Base-by-base conservation (phyloP, 495 filamentous ascomycete species). In the Entonaema liquescens region DNA sequence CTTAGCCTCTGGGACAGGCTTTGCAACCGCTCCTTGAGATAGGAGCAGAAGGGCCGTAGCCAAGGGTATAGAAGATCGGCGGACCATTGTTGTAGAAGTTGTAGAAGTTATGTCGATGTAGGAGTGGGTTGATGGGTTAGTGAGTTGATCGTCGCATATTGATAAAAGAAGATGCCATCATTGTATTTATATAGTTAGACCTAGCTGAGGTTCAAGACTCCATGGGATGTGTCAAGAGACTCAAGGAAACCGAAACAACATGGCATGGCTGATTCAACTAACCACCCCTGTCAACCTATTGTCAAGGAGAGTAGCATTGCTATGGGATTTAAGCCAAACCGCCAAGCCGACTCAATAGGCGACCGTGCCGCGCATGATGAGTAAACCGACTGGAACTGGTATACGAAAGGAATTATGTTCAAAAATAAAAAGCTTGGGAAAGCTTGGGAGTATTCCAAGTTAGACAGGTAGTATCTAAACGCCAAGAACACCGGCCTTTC, bases 361-460 rank as follows among this genome's bases (percentile, higher is more conserved):
- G 23, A 47, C 17, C 5, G 42, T 47, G 42, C 42, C 42, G 42
- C 42, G 19, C 42, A 47, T 47, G 42, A 47, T 23, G 42, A 47
- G 23, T 3, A 23, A 3, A 47, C 42, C 8, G 19, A 47, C 42
- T 47, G 42, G 42, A 47, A 23, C 8, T 9, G 21, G 42, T 11
- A 47, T 47, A 47, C 42, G 42, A 21, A 47, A 47, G 42, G 42
- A 47, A 47, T 47, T 47, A 47, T 23, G 42, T 47, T 23, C 42
- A 21, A 23, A 23, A 47, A 47, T 21, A 47, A 47, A 47, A 47
- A 12, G 2, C 19, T 19, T 8, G 11, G 12, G 21, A 47, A 47
- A 12, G 2, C 19, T 19, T 8, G 11, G 12, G 21, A 23, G 8
- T 47, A 47, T 47, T 47, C 17, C 42, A 47, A 47, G 42, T 23